phyloP scores from a whole-genome alignment of 768 basidiomycete genomes.

The Lentinula boryana region DNA sequence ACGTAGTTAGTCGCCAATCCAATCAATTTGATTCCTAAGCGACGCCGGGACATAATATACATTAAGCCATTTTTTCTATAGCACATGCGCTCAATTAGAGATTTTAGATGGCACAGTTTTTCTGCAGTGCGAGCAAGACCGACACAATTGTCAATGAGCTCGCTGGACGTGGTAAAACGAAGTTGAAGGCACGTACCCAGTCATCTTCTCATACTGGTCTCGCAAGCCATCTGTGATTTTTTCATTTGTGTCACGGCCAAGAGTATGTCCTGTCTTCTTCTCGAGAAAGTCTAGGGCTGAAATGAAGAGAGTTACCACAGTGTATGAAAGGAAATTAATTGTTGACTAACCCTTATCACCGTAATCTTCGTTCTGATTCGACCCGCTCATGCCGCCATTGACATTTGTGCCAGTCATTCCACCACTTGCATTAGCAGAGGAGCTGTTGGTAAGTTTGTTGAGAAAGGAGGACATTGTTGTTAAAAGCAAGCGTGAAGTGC shows the following conservation, averaged over 20 bases:
- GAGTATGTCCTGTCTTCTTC: background rate
- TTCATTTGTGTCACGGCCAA: background rate
- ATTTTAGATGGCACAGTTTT: background rate
- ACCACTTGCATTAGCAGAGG: background rate
- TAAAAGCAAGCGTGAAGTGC: too few relatives aligned
- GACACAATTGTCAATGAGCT: background rate
- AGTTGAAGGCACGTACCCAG: slow-evolving; percentile 1
- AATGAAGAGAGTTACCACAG: background rate
- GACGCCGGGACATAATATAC: too few relatives aligned
- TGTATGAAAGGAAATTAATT: background rate
- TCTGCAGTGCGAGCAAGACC: background rate
- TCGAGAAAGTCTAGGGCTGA: background rate
- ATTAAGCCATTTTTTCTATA: too few relatives aligned
- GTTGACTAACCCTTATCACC: background rate
- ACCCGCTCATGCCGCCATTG: background rate
- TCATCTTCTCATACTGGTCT: background rate
- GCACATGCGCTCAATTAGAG: background rate
- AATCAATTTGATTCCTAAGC: too few relatives aligned
- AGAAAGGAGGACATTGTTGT: slow-evolving; percentile 2
- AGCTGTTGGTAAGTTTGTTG: background rate
- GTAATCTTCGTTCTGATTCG: slow-evolving; percentile 1
- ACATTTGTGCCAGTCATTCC: background rate
- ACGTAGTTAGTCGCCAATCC: too few relatives aligned
- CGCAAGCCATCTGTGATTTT: background rate
- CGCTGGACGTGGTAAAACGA: background rate